Evolutionary conservation across 176 grass and related monocot genomes (phyloP).

Genomic region (Pharus latifolius): DNA sequence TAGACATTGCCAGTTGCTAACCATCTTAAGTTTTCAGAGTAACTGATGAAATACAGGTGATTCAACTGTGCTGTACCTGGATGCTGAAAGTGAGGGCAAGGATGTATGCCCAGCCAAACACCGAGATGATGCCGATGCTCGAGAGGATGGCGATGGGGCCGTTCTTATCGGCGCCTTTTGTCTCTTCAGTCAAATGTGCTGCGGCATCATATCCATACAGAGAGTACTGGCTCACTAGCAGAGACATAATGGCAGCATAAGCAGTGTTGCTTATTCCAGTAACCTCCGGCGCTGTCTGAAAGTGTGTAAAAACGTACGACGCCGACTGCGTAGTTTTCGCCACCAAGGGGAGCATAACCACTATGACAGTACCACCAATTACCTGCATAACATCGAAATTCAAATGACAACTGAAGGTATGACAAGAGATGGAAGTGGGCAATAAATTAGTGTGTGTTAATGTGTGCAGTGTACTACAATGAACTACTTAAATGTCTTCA

Average conservation of each 20-base stretch:
- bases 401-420: not conserved
- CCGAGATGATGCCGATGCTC: slow-evolving; percentile 87
- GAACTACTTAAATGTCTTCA: not conserved
- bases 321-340: slow-evolving; percentile 64
- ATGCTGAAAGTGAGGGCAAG: slow-evolving; percentile 98
- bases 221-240: slow-evolving; percentile 97
- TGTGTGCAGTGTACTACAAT: not conserved
- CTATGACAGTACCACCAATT: slow-evolving; percentile 73
- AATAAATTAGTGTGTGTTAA: not conserved
- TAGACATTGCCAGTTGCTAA: too few species aligned
- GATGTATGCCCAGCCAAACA: slow-evolving; percentile 98
- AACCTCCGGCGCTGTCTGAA: slow-evolving; percentile 45
- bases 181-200: slow-evolving; percentile 96
- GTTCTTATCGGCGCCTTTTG: slow-evolving; percentile 88
- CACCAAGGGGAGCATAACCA: slow-evolving; percentile 77
- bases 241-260: slow-evolving; percentile 63
- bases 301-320: slow-evolving; percentile 86
- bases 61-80: too few species aligned
- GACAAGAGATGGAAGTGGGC: not conserved
- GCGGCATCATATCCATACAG: slow-evolving; percentile 95
- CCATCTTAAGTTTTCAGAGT: not conserved
- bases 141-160: slow-evolving; percentile 94
- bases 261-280: slow-evolving; percentile 66
- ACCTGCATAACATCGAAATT: slow-evolving; percentile 22
- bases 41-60: not conserved